A percentile compares a stretch with the other conserved stretches of the same genome.
Conservation (phyloP, 495 filamentous ascomycete genomes). For the Talaromyces ruber region DNA sequence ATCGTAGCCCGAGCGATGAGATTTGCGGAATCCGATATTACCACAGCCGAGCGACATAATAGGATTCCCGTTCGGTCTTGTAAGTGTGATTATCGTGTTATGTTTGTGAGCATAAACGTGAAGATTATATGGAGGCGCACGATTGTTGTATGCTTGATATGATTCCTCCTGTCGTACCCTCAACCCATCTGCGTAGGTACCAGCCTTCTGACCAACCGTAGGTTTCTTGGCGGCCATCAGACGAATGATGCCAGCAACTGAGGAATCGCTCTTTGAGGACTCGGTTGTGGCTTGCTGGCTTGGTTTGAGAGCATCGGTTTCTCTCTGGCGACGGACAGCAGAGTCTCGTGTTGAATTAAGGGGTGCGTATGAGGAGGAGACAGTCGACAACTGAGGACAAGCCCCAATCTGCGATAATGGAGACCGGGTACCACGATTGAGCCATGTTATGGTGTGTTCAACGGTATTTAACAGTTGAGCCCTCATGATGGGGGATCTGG, state of each 20-base stretch:
- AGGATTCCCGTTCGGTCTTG: slow-evolving; percentile 66
- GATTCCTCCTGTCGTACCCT: slow-evolving; percentile 9
- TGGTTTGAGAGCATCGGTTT: slow-evolving; percentile 1
- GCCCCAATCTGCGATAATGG: background rate
- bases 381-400: background rate
- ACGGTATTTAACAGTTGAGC: background rate
- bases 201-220: background rate
- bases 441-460: background rate
- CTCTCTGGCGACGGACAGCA: background rate
- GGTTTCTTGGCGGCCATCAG: background rate
- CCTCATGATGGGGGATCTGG: slow-evolving; percentile 1
- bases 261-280: background rate
- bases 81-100: slow-evolving; percentile 88
- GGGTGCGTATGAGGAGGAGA: background rate
- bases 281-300: background rate
- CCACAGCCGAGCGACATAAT: slow-evolving; percentile 70
- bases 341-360: background rate
- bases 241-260: background rate
- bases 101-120: slow-evolving; percentile 82
- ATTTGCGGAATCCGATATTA: slow-evolving; percentile 80
- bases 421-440: background rate
- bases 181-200: slow-evolving; percentile 1
- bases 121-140: slow-evolving; percentile 60
- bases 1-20: slow-evolving; percentile 70
- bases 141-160: slow-evolving; percentile 23